Base-by-base conservation (phyloP, 2,329 filamentous ascomycete species). In the Alternaria tenuissima region DNA sequence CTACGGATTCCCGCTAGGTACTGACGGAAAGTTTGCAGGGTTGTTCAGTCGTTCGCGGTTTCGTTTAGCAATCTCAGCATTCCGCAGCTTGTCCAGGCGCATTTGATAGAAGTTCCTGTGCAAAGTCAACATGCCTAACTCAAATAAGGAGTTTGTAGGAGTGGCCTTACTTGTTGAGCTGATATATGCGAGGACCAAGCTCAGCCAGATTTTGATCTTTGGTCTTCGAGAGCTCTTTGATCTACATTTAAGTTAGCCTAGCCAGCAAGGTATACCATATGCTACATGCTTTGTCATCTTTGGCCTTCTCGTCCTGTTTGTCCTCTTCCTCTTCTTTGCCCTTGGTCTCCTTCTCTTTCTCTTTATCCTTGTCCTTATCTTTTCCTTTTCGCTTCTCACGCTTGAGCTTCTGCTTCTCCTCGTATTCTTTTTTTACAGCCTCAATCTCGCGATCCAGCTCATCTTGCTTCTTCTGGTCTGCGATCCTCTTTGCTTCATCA, bases 41-140 rank as follows among this genome's bases (percentile, higher is more conserved):
- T 93, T 90, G 64, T 87, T 89, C 61, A 96, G 78, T 44, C 93
- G 87, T 76, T 97, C 92, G 43, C 89, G 88, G 72, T 94, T 95
- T 53, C 91, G 85, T 78, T 89, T 96, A 11, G 93, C 91, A 55
- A 89, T 84, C 73, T 95, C 92, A n/a, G 87, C 86, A 76, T 91
- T 91, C 43, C 89, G 86, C 73, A 93, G 89, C 74, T 90, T 91
- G 75, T 93, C 88, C 52, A 97, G 76, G 16, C 95, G 88, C 81
- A 93, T 92, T 69, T 94, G 90, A 75, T 93, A 96, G 79, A 99
- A 97, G 26, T 88, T 86, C 70, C 92, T 95, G 71, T 52, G 20
- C 18, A 46, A 18, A 32, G 38, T 61, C 28, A 30, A 52, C 42
- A 47, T 42, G 18, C 22, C 16, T 22, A 16, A 52, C 7, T 51